These are phyloP conservation scores for Diutina pseudorugosa DNA, from an alignment of 1,139 yeast genomes.

Conservation along the genomic window DNA sequence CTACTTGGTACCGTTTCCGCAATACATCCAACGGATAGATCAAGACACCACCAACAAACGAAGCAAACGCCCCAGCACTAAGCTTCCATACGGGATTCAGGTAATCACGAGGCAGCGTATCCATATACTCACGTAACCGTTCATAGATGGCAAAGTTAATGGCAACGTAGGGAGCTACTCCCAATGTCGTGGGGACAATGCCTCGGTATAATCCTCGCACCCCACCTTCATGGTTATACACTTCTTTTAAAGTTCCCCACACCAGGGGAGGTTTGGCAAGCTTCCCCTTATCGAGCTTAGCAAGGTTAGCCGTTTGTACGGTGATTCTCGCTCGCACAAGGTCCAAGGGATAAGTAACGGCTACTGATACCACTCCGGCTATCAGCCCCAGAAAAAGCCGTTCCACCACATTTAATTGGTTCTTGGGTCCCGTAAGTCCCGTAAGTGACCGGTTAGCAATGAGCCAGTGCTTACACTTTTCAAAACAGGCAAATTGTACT, in stretches of 20 bases:
- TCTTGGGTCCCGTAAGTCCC: background rate
- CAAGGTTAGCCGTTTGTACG: conserved; percentile 73
- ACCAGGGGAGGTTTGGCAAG: conserved; percentile 55
- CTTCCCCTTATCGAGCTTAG: conserved; percentile 35
- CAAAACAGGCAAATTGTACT: conserved; percentile 83
- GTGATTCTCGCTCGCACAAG: conserved; percentile 82
- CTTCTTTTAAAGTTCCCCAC: conserved; percentile 40
- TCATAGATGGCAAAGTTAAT: conserved; percentile 88
- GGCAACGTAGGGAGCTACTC: conserved; percentile 95
- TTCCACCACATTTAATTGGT: conserved; percentile 16
- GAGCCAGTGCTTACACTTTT: conserved; percentile 45
- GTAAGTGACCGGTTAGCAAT: conserved; percentile 5
- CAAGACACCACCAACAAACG: conserved; percentile 61
- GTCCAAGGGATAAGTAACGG: conserved; percentile 86
- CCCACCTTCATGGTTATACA: conserved; percentile 75
- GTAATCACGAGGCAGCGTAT: conserved; percentile 20
- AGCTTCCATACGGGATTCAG: conserved; percentile 46
- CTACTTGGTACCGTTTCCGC: conserved; percentile 83
- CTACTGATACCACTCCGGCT: conserved; percentile 74
- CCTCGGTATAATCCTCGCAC: conserved; percentile 71
- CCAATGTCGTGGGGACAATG: conserved; percentile 74
- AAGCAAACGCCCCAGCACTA: conserved; percentile 67
- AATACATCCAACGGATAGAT: conserved; percentile 88
- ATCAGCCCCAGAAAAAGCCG: conserved; percentile 67
- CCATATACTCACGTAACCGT: conserved; percentile 50